Base-by-base conservation (phyloP, 768 basidiomycete species). In the Megacollybia marginata region DNA sequence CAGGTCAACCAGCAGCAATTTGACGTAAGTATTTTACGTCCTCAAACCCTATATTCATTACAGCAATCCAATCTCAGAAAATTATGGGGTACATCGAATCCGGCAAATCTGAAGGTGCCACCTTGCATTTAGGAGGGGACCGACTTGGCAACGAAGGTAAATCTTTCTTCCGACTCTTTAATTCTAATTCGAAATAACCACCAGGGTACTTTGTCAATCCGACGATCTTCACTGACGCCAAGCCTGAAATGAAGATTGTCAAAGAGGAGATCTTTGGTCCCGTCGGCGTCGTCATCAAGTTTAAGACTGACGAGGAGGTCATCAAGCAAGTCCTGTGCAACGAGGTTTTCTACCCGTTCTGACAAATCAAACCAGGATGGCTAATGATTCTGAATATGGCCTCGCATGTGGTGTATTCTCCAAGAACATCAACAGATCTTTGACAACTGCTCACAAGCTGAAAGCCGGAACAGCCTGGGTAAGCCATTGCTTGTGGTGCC, bases 371-470 rank as follows among this genome's bases (percentile, higher is more conserved):
- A 66, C 89, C 56, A 65, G 63, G 44, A 75, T 79, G 59, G 95
- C 92, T 23, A 99, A 99, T 66, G 85, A 95, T 62, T 85, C 88
- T 9, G 59, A 73, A 19, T 95, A 93, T 64, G 94, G 94, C 51
- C 79, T 96, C 42, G 92, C 91, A 12, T 83, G 88, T 2, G 86
- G 87, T 8, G 82, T 98, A 48, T 96, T 93, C 74, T 83, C 87
- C 33, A 73, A 80, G 59, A 75, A 94, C 65, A 66, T 95, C 69
- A 80, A 76, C 55, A 76, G 85, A 23, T 91, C 88, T 0, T 67
- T 94, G 48, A 68, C 70, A 51, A 80, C 82, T 2, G 87, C 89
- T 8, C 82, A 90, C 62, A 73, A 67, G 51, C 69, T 97, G 52
- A 77, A 88, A 58, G 87, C 90, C 5, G 93, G 93, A 33, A 92